phyloP scores from a whole-genome alignment of 331 rosid species.

The Phaseolus coccineus region DNA sequence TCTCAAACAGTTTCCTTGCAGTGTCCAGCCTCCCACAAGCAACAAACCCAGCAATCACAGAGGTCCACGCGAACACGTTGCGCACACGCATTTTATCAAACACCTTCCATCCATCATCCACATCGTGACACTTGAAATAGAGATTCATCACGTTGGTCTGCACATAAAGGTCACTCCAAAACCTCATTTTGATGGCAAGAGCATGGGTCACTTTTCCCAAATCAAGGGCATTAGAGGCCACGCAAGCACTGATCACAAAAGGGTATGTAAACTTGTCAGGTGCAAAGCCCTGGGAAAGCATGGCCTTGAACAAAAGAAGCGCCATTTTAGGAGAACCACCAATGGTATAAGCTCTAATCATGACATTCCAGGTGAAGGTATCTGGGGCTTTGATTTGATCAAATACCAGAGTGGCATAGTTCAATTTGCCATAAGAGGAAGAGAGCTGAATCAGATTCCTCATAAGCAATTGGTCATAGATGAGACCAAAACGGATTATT shows the following conservation, averaged over 20 bases:
- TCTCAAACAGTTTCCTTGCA: slow-evolving; percentile 57
- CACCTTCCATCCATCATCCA: slow-evolving; percentile 60
- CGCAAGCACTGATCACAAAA: slow-evolving; percentile 65
- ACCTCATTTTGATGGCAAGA: slow-evolving; percentile 55
- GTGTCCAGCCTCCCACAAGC: slow-evolving; percentile 50
- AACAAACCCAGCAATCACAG: slow-evolving; percentile 60
- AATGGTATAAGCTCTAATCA: slow-evolving; percentile 57
- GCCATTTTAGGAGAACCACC: slow-evolving; percentile 55
- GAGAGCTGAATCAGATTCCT: slow-evolving; percentile 61
- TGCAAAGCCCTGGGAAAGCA: slow-evolving; percentile 54
- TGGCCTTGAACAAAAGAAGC: slow-evolving; percentile 53
- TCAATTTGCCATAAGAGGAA: slow-evolving; percentile 57
- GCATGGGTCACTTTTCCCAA: slow-evolving; percentile 57
- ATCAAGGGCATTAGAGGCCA: slow-evolving; percentile 44
- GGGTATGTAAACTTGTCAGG: slow-evolving; percentile 76
- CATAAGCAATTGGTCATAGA: slow-evolving; percentile 59
- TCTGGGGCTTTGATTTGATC: slow-evolving; percentile 56
- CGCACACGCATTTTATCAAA: slow-evolving; percentile 67
- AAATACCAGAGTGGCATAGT: slow-evolving; percentile 59
- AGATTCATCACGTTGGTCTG: slow-evolving; percentile 71
- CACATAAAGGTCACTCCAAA: slow-evolving; percentile 57
- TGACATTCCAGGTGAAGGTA: slow-evolving; percentile 75
- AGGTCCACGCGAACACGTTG: slow-evolving; percentile 69
- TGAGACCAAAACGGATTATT: slow-evolving; percentile 60
- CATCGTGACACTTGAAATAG: slow-evolving; percentile 57